Evolutionary conservation across 2,329 filamentous ascomycete species (phyloP).

Genomic region (Fusarium algeriense): DNA sequence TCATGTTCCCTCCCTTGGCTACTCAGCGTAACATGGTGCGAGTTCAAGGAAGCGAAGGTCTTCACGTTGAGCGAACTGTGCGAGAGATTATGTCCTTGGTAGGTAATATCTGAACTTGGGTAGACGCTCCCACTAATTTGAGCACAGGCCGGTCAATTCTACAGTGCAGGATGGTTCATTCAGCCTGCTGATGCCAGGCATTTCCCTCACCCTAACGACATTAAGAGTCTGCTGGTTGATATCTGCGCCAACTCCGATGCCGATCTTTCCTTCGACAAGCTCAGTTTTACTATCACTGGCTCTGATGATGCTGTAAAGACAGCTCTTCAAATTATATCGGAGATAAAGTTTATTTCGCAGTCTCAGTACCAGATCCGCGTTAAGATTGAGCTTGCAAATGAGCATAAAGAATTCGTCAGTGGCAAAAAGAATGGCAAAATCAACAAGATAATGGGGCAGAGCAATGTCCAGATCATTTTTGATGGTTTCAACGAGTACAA

Average conservation of each 20-base stretch:
- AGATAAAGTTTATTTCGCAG: constrained; percentile 88
- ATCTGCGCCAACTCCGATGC: constrained; percentile 97
- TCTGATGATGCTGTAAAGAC: constrained; percentile 97
- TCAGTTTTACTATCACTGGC: constrained; percentile 93
- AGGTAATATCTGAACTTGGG: constrained; percentile 52
- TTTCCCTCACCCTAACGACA: constrained; percentile 75
- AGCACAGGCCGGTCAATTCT: constrained; percentile 89
- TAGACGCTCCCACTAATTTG: constrained; percentile 39
- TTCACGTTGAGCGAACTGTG: constrained; percentile 94
- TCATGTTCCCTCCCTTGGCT: constrained; percentile 89
- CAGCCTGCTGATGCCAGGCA: constrained; percentile 77
- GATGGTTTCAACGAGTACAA: constrained; percentile 99
- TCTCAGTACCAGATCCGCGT: constrained; percentile 93
- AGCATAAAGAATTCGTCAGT: constrained; percentile 99
- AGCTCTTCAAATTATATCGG: constrained; percentile 92
- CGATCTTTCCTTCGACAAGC: constrained; percentile 93
- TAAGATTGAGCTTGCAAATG: constrained; percentile 98
- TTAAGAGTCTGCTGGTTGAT: constrained; percentile 91
- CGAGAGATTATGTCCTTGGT: constrained; percentile 95
- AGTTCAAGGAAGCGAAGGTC: constrained; percentile 91
- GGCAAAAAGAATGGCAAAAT: constrained; percentile 99
- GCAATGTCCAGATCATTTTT: constrained; percentile 98
- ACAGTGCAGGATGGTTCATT: constrained; percentile 96
- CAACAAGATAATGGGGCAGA: constrained; percentile 99
- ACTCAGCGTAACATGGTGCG: constrained; percentile 86